A percentile compares a stretch with the other conserved stretches of the same genome.
phyloP scores from a whole-genome alignment of 495 filamentous ascomycete species.

The Hyaloscypha finlandica region DNA sequence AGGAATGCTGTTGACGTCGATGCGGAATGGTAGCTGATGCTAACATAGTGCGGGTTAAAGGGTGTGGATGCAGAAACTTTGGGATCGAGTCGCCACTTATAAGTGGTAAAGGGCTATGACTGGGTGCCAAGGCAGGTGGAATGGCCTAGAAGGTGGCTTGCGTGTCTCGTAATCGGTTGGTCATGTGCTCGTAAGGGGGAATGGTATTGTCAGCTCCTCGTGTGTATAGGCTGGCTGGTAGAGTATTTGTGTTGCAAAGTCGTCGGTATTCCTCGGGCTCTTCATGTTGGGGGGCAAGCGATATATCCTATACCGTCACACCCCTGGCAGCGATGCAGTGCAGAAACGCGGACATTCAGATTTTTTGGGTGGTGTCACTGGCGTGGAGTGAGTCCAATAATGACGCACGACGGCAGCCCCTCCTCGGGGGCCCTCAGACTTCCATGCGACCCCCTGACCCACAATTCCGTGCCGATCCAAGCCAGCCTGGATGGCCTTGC shows the following conservation, averaged over 20 bases:
- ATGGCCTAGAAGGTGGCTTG: conserved; percentile 5
- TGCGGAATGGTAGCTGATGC: conserved; percentile 10
- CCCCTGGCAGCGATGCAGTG: too few relatives aligned
- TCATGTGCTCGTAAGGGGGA: conserved; percentile 6
- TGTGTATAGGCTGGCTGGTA: too few relatives aligned
- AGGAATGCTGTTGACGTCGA: conserved; percentile 1
- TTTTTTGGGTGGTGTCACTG: too few relatives aligned
- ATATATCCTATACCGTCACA: too few relatives aligned
- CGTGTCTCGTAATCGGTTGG: conserved; percentile 12
- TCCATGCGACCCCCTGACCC: too few relatives aligned
- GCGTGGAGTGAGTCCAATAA: neutral
- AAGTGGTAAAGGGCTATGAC: neutral
- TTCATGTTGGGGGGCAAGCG: too few relatives aligned
- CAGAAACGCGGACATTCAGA: too few relatives aligned
- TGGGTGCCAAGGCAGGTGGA: neutral
- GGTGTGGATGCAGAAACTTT: neutral
- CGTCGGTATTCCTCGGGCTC: too few relatives aligned
- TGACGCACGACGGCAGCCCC: neutral
- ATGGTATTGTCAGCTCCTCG: neutral
- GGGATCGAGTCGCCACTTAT: neutral
- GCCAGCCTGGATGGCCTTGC: neutral
- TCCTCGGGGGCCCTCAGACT: neutral
- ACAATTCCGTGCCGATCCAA: neutral
- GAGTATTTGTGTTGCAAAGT: too few relatives aligned
- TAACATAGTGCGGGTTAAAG: conserved; percentile 17